These are phyloP conservation scores for Neofusicoccum parvum DNA, from an alignment of 2,329 filamentous ascomycete species.

Conservation along the genomic window DNA sequence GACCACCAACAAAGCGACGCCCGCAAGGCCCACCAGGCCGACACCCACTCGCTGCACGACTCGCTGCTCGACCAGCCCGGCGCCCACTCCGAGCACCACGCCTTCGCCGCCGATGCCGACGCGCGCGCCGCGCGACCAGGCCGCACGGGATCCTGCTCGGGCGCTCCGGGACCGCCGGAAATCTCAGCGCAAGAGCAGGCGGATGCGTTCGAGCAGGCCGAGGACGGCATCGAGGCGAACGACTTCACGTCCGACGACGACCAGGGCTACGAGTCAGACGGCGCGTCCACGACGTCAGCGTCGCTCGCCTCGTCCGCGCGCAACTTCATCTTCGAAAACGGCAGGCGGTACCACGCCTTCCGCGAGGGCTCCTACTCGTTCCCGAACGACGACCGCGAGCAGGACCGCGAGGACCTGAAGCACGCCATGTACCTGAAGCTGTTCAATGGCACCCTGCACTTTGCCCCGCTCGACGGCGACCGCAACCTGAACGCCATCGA, in stretches of 20 bases:
- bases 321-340: conserved; percentile 59
- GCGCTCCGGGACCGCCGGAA: neutral
- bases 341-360: conserved; percentile 61
- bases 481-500: conserved; percentile 57
- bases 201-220: conserved; percentile 23
- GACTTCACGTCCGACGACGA: conserved; percentile 28
- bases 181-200: conserved; percentile 21
- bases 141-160: neutral
- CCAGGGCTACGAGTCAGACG: conserved; percentile 25
- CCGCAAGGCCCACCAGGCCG: neutral
- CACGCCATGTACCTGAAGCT: conserved; percentile 50
- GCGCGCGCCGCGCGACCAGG: neutral
- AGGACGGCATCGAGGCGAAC: conserved; percentile 22
- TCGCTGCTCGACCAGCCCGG: conserved; percentile 13
- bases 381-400: conserved; percentile 63
- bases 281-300: conserved; percentile 33
- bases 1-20: neutral
- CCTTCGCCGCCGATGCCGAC: neutral
- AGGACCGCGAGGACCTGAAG: conserved; percentile 61
- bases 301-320: conserved; percentile 44
- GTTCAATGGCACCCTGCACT: conserved; percentile 53
- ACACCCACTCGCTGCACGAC: conserved; percentile 14
- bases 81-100: neutral
- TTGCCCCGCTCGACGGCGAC: conserved; percentile 52
- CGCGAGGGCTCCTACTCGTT: conserved; percentile 59